Conservation (phyloP, 176 grass and related monocot species). For the Raddia distichophylla region DNA sequence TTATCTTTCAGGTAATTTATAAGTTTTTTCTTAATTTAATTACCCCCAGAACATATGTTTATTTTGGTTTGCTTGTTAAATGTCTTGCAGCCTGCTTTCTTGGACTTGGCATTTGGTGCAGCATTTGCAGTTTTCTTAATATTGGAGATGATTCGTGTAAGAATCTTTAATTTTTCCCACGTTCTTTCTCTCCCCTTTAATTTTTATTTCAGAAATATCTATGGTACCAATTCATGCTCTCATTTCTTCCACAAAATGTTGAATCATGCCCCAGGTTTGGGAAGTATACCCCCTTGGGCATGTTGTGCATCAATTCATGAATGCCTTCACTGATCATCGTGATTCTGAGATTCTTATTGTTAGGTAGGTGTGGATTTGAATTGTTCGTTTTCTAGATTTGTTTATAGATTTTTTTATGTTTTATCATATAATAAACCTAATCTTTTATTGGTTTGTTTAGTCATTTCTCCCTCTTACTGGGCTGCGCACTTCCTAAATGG, state of each 20-base stretch:
- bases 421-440: conserved; percentile 8
- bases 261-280: conserved; percentile 61
- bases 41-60: conserved; percentile 26
- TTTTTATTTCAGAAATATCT: conserved; percentile 26
- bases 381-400: conserved; percentile 21
- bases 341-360: conserved; percentile 98
- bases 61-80: conserved; percentile 16
- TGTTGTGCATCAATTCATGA: conserved; percentile 93
- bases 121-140: conserved; percentile 91
- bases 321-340: conserved; percentile 96
- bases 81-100: conserved; percentile 82
- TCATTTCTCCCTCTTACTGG: conserved; percentile 91
- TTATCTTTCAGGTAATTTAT: conserved; percentile 81
- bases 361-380: conserved; percentile 45
- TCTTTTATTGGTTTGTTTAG: conserved; percentile 47
- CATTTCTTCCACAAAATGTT: conserved; percentile 33
- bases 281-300: conserved; percentile 83
- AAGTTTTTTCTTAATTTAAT: conserved; percentile 4
- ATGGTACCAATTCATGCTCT: conserved; percentile 24
- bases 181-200: neutral
- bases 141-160: conserved; percentile 96
- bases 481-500: conserved; percentile 97
- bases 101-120: conserved; percentile 97
- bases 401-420: conserved; percentile 22
- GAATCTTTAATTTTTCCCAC: conserved; percentile 10